These are phyloP conservation scores for Penicillium olsonii DNA, from an alignment of 2,329 filamentous ascomycete genomes.

Conservation along the genomic window DNA sequence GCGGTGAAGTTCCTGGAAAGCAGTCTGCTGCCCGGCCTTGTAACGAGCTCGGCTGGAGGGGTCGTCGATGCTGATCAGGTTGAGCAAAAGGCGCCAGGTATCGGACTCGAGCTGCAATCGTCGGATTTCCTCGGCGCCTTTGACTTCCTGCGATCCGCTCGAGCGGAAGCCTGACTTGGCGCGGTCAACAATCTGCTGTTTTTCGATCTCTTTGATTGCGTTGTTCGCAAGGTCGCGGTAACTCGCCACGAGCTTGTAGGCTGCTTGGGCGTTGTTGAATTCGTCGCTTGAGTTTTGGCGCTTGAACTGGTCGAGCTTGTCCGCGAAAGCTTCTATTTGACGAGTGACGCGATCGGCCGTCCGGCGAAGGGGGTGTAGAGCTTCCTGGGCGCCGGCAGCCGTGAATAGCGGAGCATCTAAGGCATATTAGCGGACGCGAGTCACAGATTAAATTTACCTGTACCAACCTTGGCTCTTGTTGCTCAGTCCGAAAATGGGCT, in stretches of 20 bases:
- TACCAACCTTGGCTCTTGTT: conserved; percentile 17
- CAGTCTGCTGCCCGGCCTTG: conserved; percentile 42
- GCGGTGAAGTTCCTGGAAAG: conserved; percentile 48
- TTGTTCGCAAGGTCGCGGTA: conserved; percentile 62
- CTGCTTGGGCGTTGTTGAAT: conserved; percentile 61
- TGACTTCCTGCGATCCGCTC: conserved; percentile 26
- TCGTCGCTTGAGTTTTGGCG: conserved; percentile 51
- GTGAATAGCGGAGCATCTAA: conserved; percentile 42
- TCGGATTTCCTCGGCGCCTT: conserved; percentile 42
- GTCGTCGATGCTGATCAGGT: conserved; percentile 72
- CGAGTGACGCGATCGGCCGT: conserved; percentile 70
- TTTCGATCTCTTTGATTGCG: conserved; percentile 48
- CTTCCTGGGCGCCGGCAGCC: conserved; percentile 51
- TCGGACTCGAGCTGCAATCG: conserved; percentile 81
- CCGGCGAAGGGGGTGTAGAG: conserved; percentile 62
- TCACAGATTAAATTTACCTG: not conserved
- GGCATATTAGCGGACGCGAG: conserved; percentile 11
- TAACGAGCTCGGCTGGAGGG: conserved; percentile 44
- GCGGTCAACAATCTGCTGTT: conserved; percentile 42
- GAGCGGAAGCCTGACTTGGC: conserved; percentile 34
- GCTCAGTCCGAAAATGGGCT: conserved; percentile 15
- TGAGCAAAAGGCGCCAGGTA: conserved; percentile 83
- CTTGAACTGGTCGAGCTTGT: conserved; percentile 74
- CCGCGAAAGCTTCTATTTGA: conserved; percentile 85
- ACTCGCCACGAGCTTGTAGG: conserved; percentile 67